These are phyloP conservation scores for Debaryomyces sp. DNA, from an alignment of 1,139 yeast genomes.

Conservation along the genomic window DNA sequence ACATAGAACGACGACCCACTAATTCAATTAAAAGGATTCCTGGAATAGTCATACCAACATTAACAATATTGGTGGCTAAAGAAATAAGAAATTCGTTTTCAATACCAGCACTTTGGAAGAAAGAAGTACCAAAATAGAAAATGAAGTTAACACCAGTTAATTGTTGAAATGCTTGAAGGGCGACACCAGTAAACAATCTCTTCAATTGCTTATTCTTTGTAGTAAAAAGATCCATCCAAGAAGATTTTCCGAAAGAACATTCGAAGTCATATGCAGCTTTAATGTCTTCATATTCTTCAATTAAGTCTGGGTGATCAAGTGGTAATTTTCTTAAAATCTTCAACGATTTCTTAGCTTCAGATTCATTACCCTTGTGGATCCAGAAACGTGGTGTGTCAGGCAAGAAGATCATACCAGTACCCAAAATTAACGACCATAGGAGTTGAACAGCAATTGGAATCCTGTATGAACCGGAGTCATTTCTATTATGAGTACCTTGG, in stretches of 20 bases:
- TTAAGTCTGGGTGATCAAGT: constrained; percentile 41
- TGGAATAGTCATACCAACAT: constrained; percentile 40
- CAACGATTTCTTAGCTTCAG: constrained; percentile 53
- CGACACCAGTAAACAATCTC: constrained; percentile 39
- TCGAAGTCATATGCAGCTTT: constrained; percentile 42
- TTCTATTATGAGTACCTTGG: constrained; percentile 55
- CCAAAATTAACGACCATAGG: constrained; percentile 42
- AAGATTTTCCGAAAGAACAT: constrained; percentile 29
- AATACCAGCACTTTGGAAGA: constrained; percentile 61
- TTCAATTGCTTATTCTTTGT: constrained; percentile 36
- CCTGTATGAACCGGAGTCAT: constrained; percentile 63
- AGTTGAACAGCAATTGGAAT: constrained; percentile 61
- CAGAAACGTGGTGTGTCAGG: constrained; percentile 83
- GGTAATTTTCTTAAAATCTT: constrained; percentile 37
- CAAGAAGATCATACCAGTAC: constrained; percentile 60
- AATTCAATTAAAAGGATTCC: constrained; percentile 40
- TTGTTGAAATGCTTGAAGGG: constrained; percentile 59
- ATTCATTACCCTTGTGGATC: constrained; percentile 55
- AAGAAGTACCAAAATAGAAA: constrained; percentile 68
- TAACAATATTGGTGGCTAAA: constrained; percentile 41
- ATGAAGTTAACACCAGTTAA: constrained; percentile 76
- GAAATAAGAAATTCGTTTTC: constrained; percentile 39
- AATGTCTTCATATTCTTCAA: constrained; percentile 42
- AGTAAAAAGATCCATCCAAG: constrained; percentile 39
- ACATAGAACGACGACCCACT: constrained; percentile 41